phyloP scores from a whole-genome alignment of 306 rosid species.

The Rosa chinensis region DNA sequence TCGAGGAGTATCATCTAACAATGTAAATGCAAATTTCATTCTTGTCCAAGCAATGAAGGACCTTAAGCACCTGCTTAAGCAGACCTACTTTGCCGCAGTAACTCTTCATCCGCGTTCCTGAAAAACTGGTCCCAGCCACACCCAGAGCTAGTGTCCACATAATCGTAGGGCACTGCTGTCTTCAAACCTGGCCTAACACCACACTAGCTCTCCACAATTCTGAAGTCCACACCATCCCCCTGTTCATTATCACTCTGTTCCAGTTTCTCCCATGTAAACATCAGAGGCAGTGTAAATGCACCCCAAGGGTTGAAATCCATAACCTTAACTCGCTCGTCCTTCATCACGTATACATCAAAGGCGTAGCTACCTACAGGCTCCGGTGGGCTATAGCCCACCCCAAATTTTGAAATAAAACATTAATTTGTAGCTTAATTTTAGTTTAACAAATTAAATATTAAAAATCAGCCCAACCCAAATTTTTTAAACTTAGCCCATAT shows the following conservation, averaged over 20 bases:
- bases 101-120: slow-evolving; percentile 67
- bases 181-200: slow-evolving; percentile 77
- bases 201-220: slow-evolving; percentile 69
- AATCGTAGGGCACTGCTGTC: slow-evolving; percentile 81
- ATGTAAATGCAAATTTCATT: neutral
- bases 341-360: slow-evolving; percentile 66
- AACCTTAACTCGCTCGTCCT: slow-evolving; percentile 51
- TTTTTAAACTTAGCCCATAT: too few species aligned
- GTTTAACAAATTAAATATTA: too few species aligned
- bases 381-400: too few species aligned
- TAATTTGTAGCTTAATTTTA: too few species aligned
- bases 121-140: slow-evolving; percentile 89
- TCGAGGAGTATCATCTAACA: neutral
- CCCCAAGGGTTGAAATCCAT: slow-evolving; percentile 91
- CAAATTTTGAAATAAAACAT: too few species aligned
- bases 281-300: slow-evolving; percentile 61
- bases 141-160: slow-evolving; percentile 65
- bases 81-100: slow-evolving; percentile 42
- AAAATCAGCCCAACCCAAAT: too few species aligned
- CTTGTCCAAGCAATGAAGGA: neutral
- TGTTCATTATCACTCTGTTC: slow-evolving; percentile 34
- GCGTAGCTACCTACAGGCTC: too few species aligned
- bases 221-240: slow-evolving; percentile 41
- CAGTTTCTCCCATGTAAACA: slow-evolving; percentile 76
- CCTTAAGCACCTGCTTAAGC: slow-evolving; percentile 56